Percentiles rank a stretch among this genome's conserved stretches.
These are phyloP conservation scores for Alternaria gansuensis DNA, from an alignment of 2,329 filamentous ascomycete genomes.

Conservation along the genomic window DNA sequence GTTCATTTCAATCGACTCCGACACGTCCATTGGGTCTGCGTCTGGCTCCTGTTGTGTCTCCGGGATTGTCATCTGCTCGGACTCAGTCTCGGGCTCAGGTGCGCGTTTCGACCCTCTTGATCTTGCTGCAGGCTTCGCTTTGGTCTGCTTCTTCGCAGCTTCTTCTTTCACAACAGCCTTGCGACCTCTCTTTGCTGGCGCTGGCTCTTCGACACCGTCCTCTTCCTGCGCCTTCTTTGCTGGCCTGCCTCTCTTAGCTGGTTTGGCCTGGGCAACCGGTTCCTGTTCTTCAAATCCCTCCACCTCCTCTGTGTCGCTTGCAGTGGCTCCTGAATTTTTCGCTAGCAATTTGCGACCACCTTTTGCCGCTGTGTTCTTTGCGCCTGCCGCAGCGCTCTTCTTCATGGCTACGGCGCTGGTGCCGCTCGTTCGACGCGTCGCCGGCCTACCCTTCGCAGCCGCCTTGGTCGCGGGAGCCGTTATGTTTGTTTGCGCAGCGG, in stretches of 20 bases:
- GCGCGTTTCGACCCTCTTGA: conserved; percentile 46
- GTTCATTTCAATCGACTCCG: conserved; percentile 51
- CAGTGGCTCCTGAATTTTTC: conserved; percentile 52
- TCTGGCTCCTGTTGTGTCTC: conserved; percentile 56
- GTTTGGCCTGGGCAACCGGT: conserved; percentile 34
- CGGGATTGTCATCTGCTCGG: conserved; percentile 51
- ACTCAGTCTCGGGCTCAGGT: conserved; percentile 48
- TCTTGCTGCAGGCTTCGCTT: conserved; percentile 36
- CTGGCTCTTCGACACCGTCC: conserved; percentile 30
- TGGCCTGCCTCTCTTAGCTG: conserved; percentile 41
- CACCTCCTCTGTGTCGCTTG: conserved; percentile 57
- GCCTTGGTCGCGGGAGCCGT: conserved; percentile 40
- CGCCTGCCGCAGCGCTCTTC: conserved; percentile 47
- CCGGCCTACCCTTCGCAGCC: conserved; percentile 48
- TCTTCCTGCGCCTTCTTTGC: conserved; percentile 59
- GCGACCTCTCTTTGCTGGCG: conserved; percentile 43
- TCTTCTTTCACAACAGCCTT: conserved; percentile 40
- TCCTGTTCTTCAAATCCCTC: conserved; percentile 53
- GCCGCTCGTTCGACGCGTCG: conserved; percentile 52
- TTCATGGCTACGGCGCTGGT: conserved; percentile 49
- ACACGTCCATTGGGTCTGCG: conserved; percentile 53
- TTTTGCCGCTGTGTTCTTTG: conserved; percentile 49
- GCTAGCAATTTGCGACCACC: conserved; percentile 53
- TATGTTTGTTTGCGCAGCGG: conserved; percentile 39
- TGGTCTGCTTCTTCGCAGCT: conserved; percentile 32